Conservation (phyloP, 2,329 filamentous ascomycete genomes). For the Arachnomyces sp. region DNA sequence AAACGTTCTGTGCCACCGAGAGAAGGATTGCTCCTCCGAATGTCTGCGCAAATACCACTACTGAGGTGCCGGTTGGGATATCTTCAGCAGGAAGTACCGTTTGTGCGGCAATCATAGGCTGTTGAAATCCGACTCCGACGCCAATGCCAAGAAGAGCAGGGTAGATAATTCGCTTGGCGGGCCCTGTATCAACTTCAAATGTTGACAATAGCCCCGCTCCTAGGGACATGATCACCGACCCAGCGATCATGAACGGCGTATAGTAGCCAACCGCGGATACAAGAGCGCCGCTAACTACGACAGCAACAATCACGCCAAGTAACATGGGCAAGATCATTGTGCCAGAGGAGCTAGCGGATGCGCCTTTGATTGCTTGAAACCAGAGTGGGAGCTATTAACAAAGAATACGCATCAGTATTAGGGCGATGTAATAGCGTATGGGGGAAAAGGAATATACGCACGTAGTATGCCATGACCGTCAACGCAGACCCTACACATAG, state of each 20-base stretch:
- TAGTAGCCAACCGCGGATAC: constrained; percentile 39
- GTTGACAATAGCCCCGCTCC: constrained; percentile 39
- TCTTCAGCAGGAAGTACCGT: constrained; percentile 38
- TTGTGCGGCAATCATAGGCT: constrained; percentile 42
- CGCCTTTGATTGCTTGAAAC: constrained; percentile 36
- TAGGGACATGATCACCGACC: constrained; percentile 15
- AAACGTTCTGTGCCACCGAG: constrained; percentile 46
- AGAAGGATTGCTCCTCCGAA: constrained; percentile 43
- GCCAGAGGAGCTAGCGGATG: constrained; percentile 36
- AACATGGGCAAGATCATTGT: constrained; percentile 37
- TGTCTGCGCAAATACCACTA: constrained; percentile 40
- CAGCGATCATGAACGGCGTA: constrained; percentile 33
- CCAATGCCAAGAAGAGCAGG: constrained; percentile 46
- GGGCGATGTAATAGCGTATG: no score
- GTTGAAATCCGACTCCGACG: constrained; percentile 39
- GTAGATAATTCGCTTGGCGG: constrained; percentile 44
- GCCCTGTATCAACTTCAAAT: constrained; percentile 28
- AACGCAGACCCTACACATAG: not conserved
- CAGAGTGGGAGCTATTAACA: constrained; percentile 20
- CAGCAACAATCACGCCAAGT: constrained; percentile 24
- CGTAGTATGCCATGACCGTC: not conserved
- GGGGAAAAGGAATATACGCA: not conserved
- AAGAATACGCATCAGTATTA: not conserved
- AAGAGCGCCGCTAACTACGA: constrained; percentile 35
- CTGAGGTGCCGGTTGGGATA: constrained; percentile 36